Conservation (phyloP, 305 asterid genomes). For the Fraxinus albicans region DNA sequence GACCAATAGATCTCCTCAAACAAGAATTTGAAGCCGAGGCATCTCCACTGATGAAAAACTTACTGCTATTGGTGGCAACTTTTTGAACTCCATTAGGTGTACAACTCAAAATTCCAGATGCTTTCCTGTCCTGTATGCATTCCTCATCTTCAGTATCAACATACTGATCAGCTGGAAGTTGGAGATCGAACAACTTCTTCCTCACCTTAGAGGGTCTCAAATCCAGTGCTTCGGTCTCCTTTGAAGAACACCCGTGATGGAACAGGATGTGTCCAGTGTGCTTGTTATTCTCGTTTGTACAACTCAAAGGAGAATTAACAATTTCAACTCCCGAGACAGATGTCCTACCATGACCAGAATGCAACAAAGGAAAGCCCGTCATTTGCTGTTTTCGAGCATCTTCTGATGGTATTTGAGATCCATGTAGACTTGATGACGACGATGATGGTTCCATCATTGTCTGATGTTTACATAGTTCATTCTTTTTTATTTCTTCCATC, state of each 20-base stretch:
- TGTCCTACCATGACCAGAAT: constrained; percentile 50
- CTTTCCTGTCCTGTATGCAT: constrained; percentile 30
- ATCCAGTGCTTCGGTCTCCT: constrained; percentile 55
- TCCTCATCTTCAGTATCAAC: constrained; percentile 61
- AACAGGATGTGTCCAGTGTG: constrained; percentile 39
- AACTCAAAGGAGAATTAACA: constrained; percentile 61
- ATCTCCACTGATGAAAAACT: constrained; percentile 30
- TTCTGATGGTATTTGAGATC: constrained; percentile 54
- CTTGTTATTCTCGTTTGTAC: constrained; percentile 51
- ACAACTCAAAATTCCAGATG: constrained; percentile 29
- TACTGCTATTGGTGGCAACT: constrained; percentile 16
- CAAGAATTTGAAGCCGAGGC: constrained; percentile 43
- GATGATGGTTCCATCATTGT: constrained; percentile 60
- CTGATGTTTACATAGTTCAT: constrained; percentile 39
- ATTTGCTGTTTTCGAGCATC: constrained; percentile 66
- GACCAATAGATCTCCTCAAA: constrained; percentile 38
- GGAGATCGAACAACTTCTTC: constrained; percentile 81
- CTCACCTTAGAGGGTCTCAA: constrained; percentile 72
- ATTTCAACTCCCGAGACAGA: constrained; percentile 30
- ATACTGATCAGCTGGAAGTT: constrained; percentile 79
- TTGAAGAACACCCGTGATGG: constrained; percentile 43
- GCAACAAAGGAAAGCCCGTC: constrained; percentile 45
- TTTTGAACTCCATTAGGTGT: constrained; percentile 28
- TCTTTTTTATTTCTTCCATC: constrained; percentile 75
- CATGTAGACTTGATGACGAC: constrained; percentile 62